Conservation (phyloP, 768 basidiomycete species). For the Hericium coralloides region DNA sequence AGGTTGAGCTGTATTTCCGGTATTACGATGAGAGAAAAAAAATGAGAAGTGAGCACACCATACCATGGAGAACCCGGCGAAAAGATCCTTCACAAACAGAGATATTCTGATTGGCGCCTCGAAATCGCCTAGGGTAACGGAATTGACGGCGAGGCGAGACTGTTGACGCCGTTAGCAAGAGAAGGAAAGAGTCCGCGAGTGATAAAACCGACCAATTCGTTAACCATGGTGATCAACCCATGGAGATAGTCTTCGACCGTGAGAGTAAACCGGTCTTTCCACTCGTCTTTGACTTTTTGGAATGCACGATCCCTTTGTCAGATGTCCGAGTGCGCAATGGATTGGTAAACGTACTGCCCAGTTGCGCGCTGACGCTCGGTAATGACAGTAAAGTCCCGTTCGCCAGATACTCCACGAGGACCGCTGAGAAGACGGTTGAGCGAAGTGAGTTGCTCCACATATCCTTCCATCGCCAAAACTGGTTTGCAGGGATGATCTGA, state of each 20-base stretch:
- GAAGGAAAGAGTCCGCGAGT: background rate
- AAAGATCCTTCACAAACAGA: constrained; percentile 69
- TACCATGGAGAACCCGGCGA: constrained; percentile 78
- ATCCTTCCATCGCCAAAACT: constrained; percentile 81
- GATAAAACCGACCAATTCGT: constrained; percentile 53
- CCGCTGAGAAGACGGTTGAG: constrained; percentile 55
- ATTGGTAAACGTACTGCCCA: constrained; percentile 51
- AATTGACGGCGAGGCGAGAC: constrained; percentile 76
- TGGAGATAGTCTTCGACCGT: constrained; percentile 76
- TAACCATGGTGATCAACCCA: constrained; percentile 65
- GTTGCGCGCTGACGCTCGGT: constrained; percentile 36
- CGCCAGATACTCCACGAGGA: constrained; percentile 57
- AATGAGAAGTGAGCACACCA: constrained; percentile 1
- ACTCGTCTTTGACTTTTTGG: constrained; percentile 51
- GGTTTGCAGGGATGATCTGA: constrained; percentile 52
- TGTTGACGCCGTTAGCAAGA: constrained; percentile 16
- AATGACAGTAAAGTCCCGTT: constrained; percentile 52
- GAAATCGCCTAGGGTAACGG: constrained; percentile 72
- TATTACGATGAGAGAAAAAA: background rate
- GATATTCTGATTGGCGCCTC: constrained; percentile 74
- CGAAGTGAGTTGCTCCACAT: constrained; percentile 71
- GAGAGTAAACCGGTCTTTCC: constrained; percentile 54
- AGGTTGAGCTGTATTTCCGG: constrained; percentile 50
- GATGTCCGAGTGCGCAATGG: too few species aligned
- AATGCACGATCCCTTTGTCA: background rate